A percentile compares a stretch with the other conserved stretches of the same genome.
Evolutionary conservation across 805 yeast genomes (phyloP).

Genomic region (Komagataella mondaviorum): DNA sequence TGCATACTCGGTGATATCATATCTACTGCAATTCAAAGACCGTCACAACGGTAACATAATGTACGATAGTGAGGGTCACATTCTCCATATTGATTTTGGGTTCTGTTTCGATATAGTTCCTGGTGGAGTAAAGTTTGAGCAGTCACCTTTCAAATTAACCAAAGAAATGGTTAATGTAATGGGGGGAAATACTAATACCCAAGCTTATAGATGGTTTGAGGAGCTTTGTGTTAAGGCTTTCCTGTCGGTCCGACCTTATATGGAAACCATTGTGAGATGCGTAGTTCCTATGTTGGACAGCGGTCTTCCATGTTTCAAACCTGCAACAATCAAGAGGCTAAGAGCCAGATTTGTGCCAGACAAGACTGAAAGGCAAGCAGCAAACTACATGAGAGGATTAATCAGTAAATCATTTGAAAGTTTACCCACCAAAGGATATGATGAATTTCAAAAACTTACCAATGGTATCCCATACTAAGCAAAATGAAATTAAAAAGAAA

Average conservation of each 20-base stretch:
- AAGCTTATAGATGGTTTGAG: slow-evolving; percentile 87
- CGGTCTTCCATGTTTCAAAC: slow-evolving; percentile 94
- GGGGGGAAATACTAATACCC: slow-evolving; percentile 83
- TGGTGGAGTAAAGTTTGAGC: slow-evolving; percentile 96
- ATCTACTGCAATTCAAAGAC: slow-evolving; percentile 86
- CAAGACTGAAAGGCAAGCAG: slow-evolving; percentile 78
- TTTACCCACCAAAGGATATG: slow-evolving; percentile 85
- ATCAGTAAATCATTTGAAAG: slow-evolving; percentile 78
- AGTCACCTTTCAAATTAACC: slow-evolving; percentile 94
- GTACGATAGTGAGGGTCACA: slow-evolving; percentile 91
- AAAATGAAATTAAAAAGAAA: neutral
- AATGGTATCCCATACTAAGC: slow-evolving; percentile 86
- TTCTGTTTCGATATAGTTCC: slow-evolving; percentile 98
- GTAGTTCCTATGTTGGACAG: slow-evolving; percentile 89
- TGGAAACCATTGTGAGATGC: slow-evolving; percentile 72
- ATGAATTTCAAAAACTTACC: slow-evolving; percentile 91
- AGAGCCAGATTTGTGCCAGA: slow-evolving; percentile 68
- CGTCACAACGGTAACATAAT: slow-evolving; percentile 97
- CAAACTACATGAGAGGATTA: slow-evolving; percentile 58
- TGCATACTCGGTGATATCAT: slow-evolving; percentile 86
- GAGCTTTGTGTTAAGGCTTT: slow-evolving; percentile 90
- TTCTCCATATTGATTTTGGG: slow-evolving; percentile 94
- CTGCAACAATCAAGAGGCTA: slow-evolving; percentile 69
- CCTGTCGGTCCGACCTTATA: slow-evolving; percentile 76
- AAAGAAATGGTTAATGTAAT: slow-evolving; percentile 92